These are phyloP conservation scores for Mycena alexandri DNA, from an alignment of 768 basidiomycete species.

Conservation along the genomic window DNA sequence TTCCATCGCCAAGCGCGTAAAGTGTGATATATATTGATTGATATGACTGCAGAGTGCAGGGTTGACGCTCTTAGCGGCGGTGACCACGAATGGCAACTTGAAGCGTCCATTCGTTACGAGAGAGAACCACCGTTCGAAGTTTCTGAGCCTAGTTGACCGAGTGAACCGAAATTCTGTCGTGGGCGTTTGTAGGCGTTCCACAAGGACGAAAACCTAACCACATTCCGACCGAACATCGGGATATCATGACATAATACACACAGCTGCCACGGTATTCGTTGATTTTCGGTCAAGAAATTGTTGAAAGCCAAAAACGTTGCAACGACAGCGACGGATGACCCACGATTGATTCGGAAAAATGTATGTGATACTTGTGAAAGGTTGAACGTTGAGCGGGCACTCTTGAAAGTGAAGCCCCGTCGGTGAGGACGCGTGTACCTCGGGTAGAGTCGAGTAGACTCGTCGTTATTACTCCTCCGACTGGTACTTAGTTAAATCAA, in stretches of 20 bases:
- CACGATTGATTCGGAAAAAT: slow-evolving; percentile 12
- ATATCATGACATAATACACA: not conserved
- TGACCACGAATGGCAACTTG: slow-evolving; percentile 29
- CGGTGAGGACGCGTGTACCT: too few relatives aligned
- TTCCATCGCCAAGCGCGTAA: slow-evolving; percentile 23
- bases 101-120: slow-evolving; percentile 20
- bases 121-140: slow-evolving; percentile 1
- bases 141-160: slow-evolving; percentile 17
- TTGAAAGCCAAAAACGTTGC: slow-evolving; percentile 1
- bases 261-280: not conserved
- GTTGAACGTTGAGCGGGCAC: not conserved
- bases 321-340: not conserved
- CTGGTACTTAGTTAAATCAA: too few relatives aligned
- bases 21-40: slow-evolving; percentile 28
- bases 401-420: not conserved
- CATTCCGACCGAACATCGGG: not conserved
- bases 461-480: too few relatives aligned
- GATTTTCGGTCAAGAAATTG: not conserved
- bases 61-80: not conserved
- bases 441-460: too few relatives aligned
- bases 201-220: slow-evolving; percentile 13
- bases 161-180: slow-evolving; percentile 4
- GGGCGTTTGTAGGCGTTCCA: slow-evolving; percentile 8
- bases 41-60: slow-evolving; percentile 7
- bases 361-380: slow-evolving; percentile 25